Base-by-base conservation (phyloP, 768 basidiomycete species). In the Xerocomellus intermedius region DNA sequence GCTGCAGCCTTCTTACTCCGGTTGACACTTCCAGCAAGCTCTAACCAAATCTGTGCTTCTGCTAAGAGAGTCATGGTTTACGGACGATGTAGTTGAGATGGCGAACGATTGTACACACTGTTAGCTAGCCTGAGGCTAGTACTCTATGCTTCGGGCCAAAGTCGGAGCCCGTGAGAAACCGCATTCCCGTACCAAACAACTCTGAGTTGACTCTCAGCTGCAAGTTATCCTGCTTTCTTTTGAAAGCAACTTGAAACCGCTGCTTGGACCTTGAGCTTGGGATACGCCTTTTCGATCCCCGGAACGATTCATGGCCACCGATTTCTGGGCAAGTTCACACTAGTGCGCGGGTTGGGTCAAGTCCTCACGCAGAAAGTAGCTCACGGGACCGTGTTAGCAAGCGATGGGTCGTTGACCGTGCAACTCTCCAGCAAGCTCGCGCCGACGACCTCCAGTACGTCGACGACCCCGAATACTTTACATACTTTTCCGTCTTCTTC, bases 301-400 rank as follows among this genome's bases (percentile, higher is more conserved):
- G 14, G 14, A 6, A 39, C 24, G 16, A 26, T 35, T 33, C 33
- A 94, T 94, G 91, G 89, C 91, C 5, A 91, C 90, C 36, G 88
- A 94, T 73, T 96, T 93, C 68, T 97, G 91, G 91, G 80, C 84
- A 28, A 94, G 92, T 65, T 90, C 92, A 48, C 94, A 97, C 72
- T 86, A 87, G 89, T 91, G 69, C 75, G 80, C 68, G 51, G 52
- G 43, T 56, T 54, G 36, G 43, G 22, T 46, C 47, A 46, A 47
- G 45, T 62, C 48, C 55, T 61, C 44, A 19, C 30, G 22, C 32
- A 17, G 32, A 39, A 43, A 32, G 41, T 51, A 58, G 62, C 56
- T 59, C 58, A 64, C 67, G 38, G 50, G 38, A 52, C 46, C 49
- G 37, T 55, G 28, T 46, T 69, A 96, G 94, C 75, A 94, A 91